Evolutionary conservation across 129 eudicot species (phyloP), one percentile per base, ranked within the genome.

Genomic region (Smallanthus sonchifolius): DNA sequence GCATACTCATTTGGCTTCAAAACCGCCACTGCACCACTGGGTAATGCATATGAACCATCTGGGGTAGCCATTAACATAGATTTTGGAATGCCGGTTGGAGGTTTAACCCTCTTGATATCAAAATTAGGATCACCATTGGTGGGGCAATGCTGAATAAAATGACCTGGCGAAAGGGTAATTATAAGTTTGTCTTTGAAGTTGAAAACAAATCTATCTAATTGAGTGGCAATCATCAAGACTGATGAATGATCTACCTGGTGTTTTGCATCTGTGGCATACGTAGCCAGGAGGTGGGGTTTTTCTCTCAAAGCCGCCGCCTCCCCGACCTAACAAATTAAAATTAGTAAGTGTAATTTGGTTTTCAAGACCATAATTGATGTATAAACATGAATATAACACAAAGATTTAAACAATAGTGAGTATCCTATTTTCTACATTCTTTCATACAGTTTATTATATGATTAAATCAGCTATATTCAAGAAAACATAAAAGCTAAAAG

Each of bases 211-310:
- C 5, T 64, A 42, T 40, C 68, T 52, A 38, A 34, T 47, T 47
- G 39, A 52, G 63, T 47, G 14, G 17, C 63, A 63, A 55, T 20
- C 57, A 68, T 56, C 35, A 42, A 40, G 63, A 69, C 52, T n/a
- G 65, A 72, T 63, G 56, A 74, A 81, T 44, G 4, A 37, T 86
- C 63, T 83, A 93, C 98, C 98, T 72, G 99, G 96, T 6, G 83
- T 86, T 79, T 91, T 95, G 85, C 99, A 95, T 81, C 97, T 82
- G 83, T 95, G 91, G 73, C 99, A 95, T 20, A 91, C 74, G 74
- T 95, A 95, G 73, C 99, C 99, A 38, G 75, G 94, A 59, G 99
- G 99, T 16, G 97, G 99, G 60, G 89, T 95, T 87, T 86, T 90
- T 64, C 86, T 75, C 70, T 86, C 96, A 79, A 91, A 75, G 28